Evolutionary conservation across 345 rosid genomes (phyloP).

Genomic region (Brassica incana): DNA sequence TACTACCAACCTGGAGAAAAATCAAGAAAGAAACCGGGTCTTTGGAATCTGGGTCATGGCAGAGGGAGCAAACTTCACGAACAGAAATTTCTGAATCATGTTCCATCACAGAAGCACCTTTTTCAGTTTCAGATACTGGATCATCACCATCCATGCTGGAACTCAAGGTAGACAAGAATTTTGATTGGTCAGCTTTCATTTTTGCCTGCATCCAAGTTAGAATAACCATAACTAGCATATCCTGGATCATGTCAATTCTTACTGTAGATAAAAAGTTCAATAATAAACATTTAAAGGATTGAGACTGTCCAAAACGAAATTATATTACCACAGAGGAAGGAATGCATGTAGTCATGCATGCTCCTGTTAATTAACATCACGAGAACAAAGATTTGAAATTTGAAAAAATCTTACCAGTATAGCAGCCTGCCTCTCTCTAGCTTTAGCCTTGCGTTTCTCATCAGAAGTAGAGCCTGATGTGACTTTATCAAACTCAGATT

Average conservation of each 20-base stretch:
- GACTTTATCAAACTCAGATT: slow-evolving; percentile 38
- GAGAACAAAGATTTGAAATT: slow-evolving; percentile 13
- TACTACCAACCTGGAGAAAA: slow-evolving; percentile 78
- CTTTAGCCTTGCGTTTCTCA: slow-evolving; percentile 83
- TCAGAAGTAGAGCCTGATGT: slow-evolving; percentile 47
- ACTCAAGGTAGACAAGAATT: slow-evolving; percentile 70
- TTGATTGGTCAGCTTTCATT: slow-evolving; percentile 95
- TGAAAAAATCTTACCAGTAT: slow-evolving; percentile 59
- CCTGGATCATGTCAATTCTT: background rate
- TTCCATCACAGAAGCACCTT: slow-evolving; percentile 42
- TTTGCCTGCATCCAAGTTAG: slow-evolving; percentile 65
- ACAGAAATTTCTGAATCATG: slow-evolving; percentile 44
- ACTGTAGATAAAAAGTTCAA: slow-evolving; percentile 6
- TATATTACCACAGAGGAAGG: background rate
- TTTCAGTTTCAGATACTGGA: slow-evolving; percentile 50
- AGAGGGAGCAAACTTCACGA: slow-evolving; percentile 83
- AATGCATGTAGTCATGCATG: slow-evolving; percentile 19
- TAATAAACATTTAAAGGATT: background rate
- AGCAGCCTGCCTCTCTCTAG: slow-evolving; percentile 87
- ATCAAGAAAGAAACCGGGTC: slow-evolving; percentile 80
- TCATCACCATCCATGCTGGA: slow-evolving; percentile 51
- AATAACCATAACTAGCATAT: slow-evolving; percentile 34
- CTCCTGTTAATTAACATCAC: slow-evolving; percentile 1
- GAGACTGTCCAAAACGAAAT: background rate
- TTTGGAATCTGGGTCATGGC: slow-evolving; percentile 76